Percentiles rank a stretch among this genome's conserved stretches.
These are phyloP conservation scores for Russula virescens DNA, from an alignment of 768 basidiomycete genomes.

Conservation along the genomic window DNA sequence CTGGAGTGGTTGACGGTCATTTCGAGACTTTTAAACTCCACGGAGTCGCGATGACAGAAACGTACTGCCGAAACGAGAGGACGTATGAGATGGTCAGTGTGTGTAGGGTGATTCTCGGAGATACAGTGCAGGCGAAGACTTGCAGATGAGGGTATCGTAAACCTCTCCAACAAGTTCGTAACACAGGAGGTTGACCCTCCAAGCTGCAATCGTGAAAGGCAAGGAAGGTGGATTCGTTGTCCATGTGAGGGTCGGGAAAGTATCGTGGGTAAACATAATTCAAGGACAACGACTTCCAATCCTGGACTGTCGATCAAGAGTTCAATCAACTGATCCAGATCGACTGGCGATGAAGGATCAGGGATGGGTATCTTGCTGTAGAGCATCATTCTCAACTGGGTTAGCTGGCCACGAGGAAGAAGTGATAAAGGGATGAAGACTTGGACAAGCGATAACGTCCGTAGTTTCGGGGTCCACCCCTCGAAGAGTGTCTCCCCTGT, in stretches of 20 bases:
- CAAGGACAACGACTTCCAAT: conserved; percentile 4
- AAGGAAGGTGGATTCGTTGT: conserved; percentile 4
- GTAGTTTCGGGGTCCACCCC: conserved; percentile 3
- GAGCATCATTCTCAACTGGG: background rate
- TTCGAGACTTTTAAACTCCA: background rate
- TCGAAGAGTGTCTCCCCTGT: background rate
- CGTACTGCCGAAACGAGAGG: conserved; percentile 2
- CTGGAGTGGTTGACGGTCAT: background rate
- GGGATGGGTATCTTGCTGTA: background rate
- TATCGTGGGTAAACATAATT: background rate
- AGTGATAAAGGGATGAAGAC: background rate
- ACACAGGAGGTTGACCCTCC: no score
- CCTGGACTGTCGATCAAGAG: background rate
- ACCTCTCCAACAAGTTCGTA: no score
- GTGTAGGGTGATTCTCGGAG: background rate
- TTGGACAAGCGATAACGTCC: background rate
- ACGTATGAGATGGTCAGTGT: background rate
- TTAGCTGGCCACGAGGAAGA: conserved; percentile 3
- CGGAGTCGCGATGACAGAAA: background rate
- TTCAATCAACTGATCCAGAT: background rate
- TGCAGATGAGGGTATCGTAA: background rate
- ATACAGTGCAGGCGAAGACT: conserved; percentile 2
- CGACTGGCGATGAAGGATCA: background rate
- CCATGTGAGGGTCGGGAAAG: background rate
- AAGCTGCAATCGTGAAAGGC: background rate